Base-by-base conservation (phyloP, 2,329 filamentous ascomycete genomes). In the Parastagonospora avenae region DNA sequence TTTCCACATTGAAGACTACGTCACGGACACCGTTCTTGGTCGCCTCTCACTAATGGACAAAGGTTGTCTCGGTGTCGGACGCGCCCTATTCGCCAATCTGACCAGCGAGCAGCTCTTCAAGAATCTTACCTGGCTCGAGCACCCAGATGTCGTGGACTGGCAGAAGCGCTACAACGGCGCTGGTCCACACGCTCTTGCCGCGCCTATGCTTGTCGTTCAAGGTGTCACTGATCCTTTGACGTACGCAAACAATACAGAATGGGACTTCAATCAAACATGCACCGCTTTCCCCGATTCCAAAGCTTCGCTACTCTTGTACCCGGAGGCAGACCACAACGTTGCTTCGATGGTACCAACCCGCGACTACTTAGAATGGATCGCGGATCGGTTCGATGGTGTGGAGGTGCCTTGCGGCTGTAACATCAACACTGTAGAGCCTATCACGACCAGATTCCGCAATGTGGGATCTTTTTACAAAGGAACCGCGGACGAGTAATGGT, bases 121-220 rank as follows among this genome's bases (percentile, higher is more conserved):
- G 39, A 41, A 52, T 36, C 15, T 54, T 14, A 53, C 38, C 43
- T 64, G 58, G 60, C 52, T 62, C 4, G 32, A 60, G 8, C 56
- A 52, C 16, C 58, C 57, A 11, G 46, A 35, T 2, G 52, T 62
- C 7, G 46, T 63, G 3, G 52, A 60, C 36, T 63, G 60, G 62
- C 58, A 64, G 38, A 54, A 60, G 15, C 50, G 54, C 10, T 63
- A 58, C 44, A 63, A 63, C n/a, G 60, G 62, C 30, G 58, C 53
- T 10, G 62, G 60, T 2, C 55, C 56, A 9, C 53, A 65, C 40
- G 45, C 55, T 8, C 49, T 65, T n/a, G 58, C 62, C 14, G 60
- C 60, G 16, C 58, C 60, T 4, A 60, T 65, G 60, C 43, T 63
- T 4, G 62, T 65, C 11, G 38, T 41, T n/a, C 38, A 41, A 40